Percentiles rank a stretch among this genome's conserved stretches.
Conservation (phyloP, 768 basidiomycete species). For the Ephemerocybe angulata region DNA sequence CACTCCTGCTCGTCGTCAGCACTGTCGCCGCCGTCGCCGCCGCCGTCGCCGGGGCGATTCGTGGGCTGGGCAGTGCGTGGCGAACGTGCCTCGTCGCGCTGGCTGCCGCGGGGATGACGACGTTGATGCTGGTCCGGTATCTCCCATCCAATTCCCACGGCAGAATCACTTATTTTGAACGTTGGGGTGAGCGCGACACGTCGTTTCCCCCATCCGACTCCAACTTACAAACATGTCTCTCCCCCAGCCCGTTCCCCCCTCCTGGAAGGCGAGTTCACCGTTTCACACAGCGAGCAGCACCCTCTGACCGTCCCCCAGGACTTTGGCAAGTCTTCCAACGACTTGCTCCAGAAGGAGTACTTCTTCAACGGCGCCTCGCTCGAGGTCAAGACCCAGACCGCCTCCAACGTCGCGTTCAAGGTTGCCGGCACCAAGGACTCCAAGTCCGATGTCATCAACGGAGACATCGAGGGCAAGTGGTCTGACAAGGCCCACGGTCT, state of each 20-base stretch:
- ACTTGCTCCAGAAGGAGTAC: conserved; percentile 92
- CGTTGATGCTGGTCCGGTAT: conserved; percentile 12
- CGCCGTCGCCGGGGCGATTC: too few relatives aligned
- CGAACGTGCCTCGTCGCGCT: too few relatives aligned
- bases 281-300: background rate
- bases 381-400: conserved; percentile 87
- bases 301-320: conserved; percentile 46
- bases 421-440: conserved; percentile 80
- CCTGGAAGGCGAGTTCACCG: conserved; percentile 63
- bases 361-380: conserved; percentile 67
- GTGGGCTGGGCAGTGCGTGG: too few relatives aligned
- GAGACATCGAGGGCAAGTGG: conserved; percentile 96
- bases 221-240: conserved; percentile 63
- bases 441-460: conserved; percentile 68
- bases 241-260: conserved; percentile 94
- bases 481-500: conserved; percentile 88
- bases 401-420: conserved; percentile 90
- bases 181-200: conserved; percentile 1
- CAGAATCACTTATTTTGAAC: conserved; percentile 13
- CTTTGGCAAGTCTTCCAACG: conserved; percentile 95
- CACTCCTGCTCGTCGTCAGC: background rate
- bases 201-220: background rate
- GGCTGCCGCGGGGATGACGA: conserved; percentile 2
- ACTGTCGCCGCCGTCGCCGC: background rate
- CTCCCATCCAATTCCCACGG: conserved; percentile 17